Percentiles rank a stretch among this genome's conserved stretches.
Evolutionary conservation across 306 rosid species (phyloP).

Genomic region (Vigna radiata): DNA sequence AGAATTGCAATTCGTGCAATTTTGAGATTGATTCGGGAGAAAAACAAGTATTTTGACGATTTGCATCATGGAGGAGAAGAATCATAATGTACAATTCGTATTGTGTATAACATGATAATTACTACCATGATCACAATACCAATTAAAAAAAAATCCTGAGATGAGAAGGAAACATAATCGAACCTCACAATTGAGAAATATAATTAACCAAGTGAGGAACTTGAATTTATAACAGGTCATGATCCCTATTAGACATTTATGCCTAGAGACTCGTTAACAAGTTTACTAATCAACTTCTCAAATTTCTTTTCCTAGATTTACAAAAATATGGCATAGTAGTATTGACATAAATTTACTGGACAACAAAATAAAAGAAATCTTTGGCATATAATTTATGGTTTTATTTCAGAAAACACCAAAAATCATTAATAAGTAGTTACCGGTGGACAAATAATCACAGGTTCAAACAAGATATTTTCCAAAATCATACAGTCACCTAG

Average conservation of each 20-base stretch:
- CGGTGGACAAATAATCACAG: conserved; percentile 10
- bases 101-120: too few species aligned
- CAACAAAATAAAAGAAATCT: not conserved
- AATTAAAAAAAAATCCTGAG: not conserved
- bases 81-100: too few species aligned
- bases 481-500: conserved; percentile 2
- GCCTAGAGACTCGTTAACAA: not conserved
- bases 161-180: conserved; percentile 26
- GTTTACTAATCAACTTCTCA: conserved; percentile 5
- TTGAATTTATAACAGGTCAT: not conserved
- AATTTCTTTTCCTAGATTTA: conserved; percentile 18
- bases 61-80: too few species aligned
- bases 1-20: too few species aligned
- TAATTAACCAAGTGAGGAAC: conserved; percentile 24
- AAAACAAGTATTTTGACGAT: too few species aligned
- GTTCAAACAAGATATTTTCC: conserved; percentile 14
- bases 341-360: not conserved
- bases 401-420: not conserved
- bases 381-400: not conserved
- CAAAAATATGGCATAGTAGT: conserved; percentile 9
- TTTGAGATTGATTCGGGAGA: too few species aligned
- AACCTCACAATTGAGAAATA: conserved; percentile 4
- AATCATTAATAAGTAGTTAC: not conserved
- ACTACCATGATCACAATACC: not conserved
- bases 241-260: not conserved